Conservation (phyloP, 2,329 filamentous ascomycete genomes). For the Penicillium nordicum region DNA sequence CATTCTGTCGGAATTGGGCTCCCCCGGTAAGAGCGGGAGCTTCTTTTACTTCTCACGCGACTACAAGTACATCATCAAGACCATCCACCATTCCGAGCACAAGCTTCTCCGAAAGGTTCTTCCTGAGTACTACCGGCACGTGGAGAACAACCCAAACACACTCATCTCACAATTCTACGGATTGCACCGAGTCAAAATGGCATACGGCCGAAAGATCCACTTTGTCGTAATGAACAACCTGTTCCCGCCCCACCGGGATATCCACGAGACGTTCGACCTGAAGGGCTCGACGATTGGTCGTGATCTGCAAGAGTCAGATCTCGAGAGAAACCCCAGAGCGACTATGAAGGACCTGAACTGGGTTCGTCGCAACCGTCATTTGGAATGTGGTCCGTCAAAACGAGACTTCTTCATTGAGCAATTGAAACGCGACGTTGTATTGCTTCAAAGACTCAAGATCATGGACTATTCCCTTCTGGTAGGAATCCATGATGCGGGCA, state of each 20-base stretch:
- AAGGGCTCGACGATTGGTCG: slow-evolving; percentile 95
- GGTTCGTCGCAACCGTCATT: slow-evolving; percentile 76
- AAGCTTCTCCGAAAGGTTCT: slow-evolving; percentile 50
- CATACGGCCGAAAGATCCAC: slow-evolving; percentile 96
- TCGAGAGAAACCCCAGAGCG: slow-evolving; percentile 84
- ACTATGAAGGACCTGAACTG: slow-evolving; percentile 97
- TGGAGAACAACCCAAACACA: slow-evolving; percentile 91
- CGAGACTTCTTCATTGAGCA: slow-evolving; percentile 86
- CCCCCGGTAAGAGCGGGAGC: slow-evolving; percentile 95
- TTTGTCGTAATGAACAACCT: slow-evolving; percentile 99
- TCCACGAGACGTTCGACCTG: slow-evolving; percentile 93
- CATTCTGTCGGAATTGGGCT: slow-evolving; percentile 93
- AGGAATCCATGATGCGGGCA: slow-evolving; percentile 84
- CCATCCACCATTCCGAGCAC: slow-evolving; percentile 86
- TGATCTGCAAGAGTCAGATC: slow-evolving; percentile 82
- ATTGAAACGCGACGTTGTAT: slow-evolving; percentile 77
- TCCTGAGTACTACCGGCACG: slow-evolving; percentile 90
- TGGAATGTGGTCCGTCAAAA: slow-evolving; percentile 87
- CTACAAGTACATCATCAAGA: slow-evolving; percentile 99
- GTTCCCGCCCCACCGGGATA: slow-evolving; percentile 94
- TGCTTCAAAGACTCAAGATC: slow-evolving; percentile 85
- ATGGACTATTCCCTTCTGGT: slow-evolving; percentile 98
- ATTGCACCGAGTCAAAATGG: slow-evolving; percentile 94
- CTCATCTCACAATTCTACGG: slow-evolving; percentile 97
- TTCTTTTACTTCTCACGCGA: slow-evolving; percentile 99